Percentiles rank a stretch among this genome's conserved stretches.
Conservation (phyloP, 2,329 filamentous ascomycete species). For the Xylariaceae sp. region DNA sequence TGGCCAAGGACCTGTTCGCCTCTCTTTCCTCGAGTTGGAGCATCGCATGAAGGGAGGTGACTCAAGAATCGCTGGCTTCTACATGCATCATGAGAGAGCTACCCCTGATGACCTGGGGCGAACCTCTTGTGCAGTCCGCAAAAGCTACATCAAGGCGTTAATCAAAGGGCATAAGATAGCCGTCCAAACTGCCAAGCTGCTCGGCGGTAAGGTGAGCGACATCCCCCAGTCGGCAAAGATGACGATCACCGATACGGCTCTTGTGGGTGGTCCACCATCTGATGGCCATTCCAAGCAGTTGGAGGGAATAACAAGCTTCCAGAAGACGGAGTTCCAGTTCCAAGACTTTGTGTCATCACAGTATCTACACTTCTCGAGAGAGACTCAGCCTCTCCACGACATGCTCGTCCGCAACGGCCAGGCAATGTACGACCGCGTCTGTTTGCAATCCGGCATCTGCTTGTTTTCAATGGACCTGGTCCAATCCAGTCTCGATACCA, state of each 20-base stretch:
- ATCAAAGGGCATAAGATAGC: conserved; percentile 7
- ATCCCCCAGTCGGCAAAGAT: conserved; percentile 1
- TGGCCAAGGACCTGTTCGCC: conserved; percentile 1
- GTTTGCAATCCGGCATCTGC: conserved; percentile 6
- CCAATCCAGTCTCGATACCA: conserved; percentile 4
- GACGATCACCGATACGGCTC: conserved; percentile 3
- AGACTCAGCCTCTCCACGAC: conserved; percentile 3
- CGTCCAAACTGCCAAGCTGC: conserved; percentile 1
- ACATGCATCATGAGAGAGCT: conserved; percentile 1
- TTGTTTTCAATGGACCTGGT: conserved; percentile 4
- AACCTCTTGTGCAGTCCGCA: conserved; percentile 1
- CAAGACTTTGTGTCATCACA: conserved; percentile 3
- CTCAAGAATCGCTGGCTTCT: conserved; percentile 4
- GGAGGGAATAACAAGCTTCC: conserved; percentile 4
- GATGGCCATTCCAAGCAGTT: conserved; percentile 3
- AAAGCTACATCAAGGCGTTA: conserved; percentile 4
- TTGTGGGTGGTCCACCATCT: conserved; percentile 2
- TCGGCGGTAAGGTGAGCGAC: not conserved
- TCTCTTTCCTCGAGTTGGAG: conserved; percentile 5
- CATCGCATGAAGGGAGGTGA: not conserved
- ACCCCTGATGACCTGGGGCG: conserved; percentile 1
- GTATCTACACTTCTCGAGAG: conserved; percentile 6
- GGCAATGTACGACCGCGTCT: conserved; percentile 5
- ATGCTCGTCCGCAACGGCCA: conserved; percentile 3
- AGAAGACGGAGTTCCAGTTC: conserved; percentile 4